Percentiles rank a stretch among this genome's conserved stretches.
Conservation (phyloP, 2,329 filamentous ascomycete genomes). For the Phialocephala sp. region DNA sequence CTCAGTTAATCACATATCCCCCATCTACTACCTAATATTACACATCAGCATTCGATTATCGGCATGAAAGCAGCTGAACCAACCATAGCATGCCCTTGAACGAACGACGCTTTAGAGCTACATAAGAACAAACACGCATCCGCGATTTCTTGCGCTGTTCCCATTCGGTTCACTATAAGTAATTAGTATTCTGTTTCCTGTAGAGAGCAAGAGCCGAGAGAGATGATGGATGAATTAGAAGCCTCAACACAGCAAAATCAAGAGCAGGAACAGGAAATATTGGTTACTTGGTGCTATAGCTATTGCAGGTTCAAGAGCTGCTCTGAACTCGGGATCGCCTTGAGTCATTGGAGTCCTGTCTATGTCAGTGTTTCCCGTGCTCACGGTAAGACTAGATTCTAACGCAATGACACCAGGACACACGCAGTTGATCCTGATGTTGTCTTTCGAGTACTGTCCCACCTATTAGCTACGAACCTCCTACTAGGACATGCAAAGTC, state of each 20-base stretch:
- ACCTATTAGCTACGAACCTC: background rate
- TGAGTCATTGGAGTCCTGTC: slow-evolving; percentile 50
- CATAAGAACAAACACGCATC: slow-evolving; percentile 53
- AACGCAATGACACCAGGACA: slow-evolving; percentile 53
- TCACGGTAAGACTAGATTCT: slow-evolving; percentile 17
- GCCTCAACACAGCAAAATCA: too few species aligned
- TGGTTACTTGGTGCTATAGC: slow-evolving; percentile 41
- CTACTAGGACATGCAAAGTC: slow-evolving; percentile 18
- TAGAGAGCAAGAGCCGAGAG: too few species aligned
- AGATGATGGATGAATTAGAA: too few species aligned
- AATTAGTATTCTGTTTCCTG: too few species aligned
- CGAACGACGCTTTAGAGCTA: slow-evolving; percentile 52
- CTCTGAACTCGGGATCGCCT: slow-evolving; percentile 42
- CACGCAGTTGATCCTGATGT: slow-evolving; percentile 53
- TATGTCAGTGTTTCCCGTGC: slow-evolving; percentile 17
- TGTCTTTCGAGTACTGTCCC: slow-evolving; percentile 50
- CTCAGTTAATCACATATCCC: slow-evolving; percentile 50
- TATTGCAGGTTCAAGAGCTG: slow-evolving; percentile 42
- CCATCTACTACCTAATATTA: slow-evolving; percentile 45
- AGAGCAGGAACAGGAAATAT: too few species aligned
- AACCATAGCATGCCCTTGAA: slow-evolving; percentile 51
- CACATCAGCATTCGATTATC: background rate
- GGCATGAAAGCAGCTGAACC: slow-evolving; percentile 7
- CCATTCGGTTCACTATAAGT: slow-evolving; percentile 44
- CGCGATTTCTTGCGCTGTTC: slow-evolving; percentile 53